Conservation (phyloP, 768 basidiomycete genomes). For the Termitomyces eurrhizus region DNA sequence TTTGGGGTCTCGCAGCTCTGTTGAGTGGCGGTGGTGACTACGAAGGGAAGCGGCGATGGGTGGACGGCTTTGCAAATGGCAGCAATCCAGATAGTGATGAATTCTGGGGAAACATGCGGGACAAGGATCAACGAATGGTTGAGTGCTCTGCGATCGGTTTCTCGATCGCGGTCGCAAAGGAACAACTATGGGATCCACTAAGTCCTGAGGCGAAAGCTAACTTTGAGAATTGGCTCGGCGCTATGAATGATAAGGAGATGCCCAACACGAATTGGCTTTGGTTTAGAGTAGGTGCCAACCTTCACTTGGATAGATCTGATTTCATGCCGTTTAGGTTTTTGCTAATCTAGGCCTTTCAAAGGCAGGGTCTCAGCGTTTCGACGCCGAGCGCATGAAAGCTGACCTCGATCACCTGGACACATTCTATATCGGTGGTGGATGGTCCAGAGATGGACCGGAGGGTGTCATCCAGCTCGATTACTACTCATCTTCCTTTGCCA, state of each 20-base stretch:
- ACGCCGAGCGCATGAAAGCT: constrained; percentile 60
- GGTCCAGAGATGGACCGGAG: constrained; percentile 76
- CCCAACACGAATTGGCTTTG: constrained; percentile 83
- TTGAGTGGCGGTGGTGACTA: constrained; percentile 63
- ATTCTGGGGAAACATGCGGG: constrained; percentile 74
- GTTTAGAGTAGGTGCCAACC: constrained; percentile 52
- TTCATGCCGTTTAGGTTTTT: constrained; percentile 46
- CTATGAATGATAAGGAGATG: constrained; percentile 82
- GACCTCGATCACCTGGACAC: constrained; percentile 76
- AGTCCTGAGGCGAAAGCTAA: constrained; percentile 47
- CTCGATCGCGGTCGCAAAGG: constrained; percentile 59
- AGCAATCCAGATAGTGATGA: constrained; percentile 64
- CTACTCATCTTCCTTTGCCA: constrained; percentile 77
- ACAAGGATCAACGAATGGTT: constrained; percentile 80
- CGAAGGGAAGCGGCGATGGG: constrained; percentile 56
- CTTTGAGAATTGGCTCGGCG: constrained; percentile 64
- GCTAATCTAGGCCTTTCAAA: constrained; percentile 69
- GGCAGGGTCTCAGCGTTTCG: constrained; percentile 54
- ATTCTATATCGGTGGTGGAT: constrained; percentile 72
- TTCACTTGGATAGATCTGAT: not conserved
- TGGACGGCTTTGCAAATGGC: constrained; percentile 60
- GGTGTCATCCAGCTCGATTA: constrained; percentile 78
- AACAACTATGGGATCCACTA: constrained; percentile 63
- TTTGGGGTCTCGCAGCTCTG: constrained; percentile 71
- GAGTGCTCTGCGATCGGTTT: constrained; percentile 78